phyloP scores from a whole-genome alignment of 345 rosid species.

The Gossypium australe region DNA sequence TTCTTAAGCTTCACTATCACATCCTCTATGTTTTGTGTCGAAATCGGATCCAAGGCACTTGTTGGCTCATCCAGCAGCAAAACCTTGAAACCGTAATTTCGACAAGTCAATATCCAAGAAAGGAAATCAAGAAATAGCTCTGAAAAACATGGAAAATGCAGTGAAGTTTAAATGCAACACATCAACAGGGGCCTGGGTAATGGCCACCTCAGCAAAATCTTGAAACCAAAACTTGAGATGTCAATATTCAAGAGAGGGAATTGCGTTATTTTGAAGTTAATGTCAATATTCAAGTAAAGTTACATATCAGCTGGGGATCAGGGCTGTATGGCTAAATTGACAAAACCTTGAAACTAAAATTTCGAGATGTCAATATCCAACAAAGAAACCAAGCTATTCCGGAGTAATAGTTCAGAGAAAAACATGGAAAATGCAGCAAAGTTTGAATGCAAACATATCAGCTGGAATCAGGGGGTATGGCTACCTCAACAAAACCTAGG shows the following conservation, averaged over 20 bases:
- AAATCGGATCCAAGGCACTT: constrained; percentile 79
- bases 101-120: neutral
- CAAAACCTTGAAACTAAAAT: no score
- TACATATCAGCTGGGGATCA: no score
- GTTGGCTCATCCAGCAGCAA: constrained; percentile 80
- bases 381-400: no score
- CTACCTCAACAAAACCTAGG: constrained; percentile 43
- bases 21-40: constrained; percentile 83
- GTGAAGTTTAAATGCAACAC: neutral
- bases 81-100: constrained; percentile 32
- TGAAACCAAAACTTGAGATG: neutral
- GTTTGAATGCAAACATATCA: no score
- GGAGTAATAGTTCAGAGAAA: no score
- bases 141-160: neutral
- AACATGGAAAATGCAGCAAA: no score
- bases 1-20: constrained; percentile 70
- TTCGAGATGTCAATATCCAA: no score
- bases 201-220: no score
- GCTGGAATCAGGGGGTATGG: no score
- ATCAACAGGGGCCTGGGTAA: neutral
- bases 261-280: neutral
- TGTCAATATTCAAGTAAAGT: no score
- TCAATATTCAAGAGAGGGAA: neutral
- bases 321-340: no score
- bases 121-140: neutral